Evolutionary conservation across 441 rosid genomes (phyloP).

Genomic region (Arabidopsis hybrid): DNA sequence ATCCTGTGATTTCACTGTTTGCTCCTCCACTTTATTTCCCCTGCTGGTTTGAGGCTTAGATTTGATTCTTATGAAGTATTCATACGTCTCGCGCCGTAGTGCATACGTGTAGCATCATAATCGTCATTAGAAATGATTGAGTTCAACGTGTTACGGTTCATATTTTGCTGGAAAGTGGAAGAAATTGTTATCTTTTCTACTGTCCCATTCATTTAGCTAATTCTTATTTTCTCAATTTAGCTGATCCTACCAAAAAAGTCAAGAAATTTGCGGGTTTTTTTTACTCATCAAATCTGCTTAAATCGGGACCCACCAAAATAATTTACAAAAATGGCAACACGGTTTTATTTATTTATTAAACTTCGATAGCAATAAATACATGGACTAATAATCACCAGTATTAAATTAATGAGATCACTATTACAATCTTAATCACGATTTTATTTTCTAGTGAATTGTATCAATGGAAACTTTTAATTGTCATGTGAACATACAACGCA

Average conservation of each 20-base stretch:
- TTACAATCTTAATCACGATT: background rate
- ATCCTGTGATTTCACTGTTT: no score
- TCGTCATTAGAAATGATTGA: background rate
- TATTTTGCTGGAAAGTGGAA: background rate
- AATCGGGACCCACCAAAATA: background rate
- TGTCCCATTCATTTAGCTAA: background rate
- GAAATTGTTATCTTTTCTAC: background rate
- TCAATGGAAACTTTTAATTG: constrained; percentile 2
- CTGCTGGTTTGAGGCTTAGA: no score
- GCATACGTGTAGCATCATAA: background rate
- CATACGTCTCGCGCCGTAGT: background rate
- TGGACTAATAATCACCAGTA: background rate
- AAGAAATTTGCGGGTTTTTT: background rate
- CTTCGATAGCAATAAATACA: background rate
- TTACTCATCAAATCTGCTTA: background rate
- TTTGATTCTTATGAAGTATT: background rate
- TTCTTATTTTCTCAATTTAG: background rate
- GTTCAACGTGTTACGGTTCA: background rate
- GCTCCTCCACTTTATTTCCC: no score
- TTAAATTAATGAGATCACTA: background rate
- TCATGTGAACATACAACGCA: background rate
- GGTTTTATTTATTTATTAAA: background rate
- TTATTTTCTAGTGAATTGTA: background rate
- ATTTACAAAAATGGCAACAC: background rate
- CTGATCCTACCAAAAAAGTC: background rate